Evolutionary conservation across 139 green algal species (phyloP).

Genomic region (Chlamydomonas incerta): DNA sequence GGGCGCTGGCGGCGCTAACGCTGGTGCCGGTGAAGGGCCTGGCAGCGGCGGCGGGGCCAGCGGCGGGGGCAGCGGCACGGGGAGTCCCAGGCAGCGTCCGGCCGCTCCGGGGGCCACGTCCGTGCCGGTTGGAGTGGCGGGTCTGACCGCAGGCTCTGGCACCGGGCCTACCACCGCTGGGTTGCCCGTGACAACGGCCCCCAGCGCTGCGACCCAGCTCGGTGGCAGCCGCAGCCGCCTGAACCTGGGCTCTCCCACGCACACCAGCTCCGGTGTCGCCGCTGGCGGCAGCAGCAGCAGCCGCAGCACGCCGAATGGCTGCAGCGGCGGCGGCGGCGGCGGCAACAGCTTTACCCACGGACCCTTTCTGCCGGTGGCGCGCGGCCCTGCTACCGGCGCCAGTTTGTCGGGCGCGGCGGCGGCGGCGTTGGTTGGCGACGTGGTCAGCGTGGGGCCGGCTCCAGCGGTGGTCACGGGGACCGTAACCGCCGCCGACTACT

Average conservation of each 20-base stretch:
- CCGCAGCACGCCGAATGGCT: not conserved
- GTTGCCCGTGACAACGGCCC: too few species aligned
- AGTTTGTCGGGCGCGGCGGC: not conserved
- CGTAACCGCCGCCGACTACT: not conserved
- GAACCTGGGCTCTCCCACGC: too few species aligned
- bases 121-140: too few species aligned
- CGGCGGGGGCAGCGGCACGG: not conserved
- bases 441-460: slow-evolving; percentile 6
- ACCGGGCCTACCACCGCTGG: too few species aligned
- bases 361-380: not conserved
- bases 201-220: too few species aligned
- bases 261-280: too few species aligned
- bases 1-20: not conserved
- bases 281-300: not conserved
- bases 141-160: too few species aligned
- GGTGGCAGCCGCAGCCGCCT: too few species aligned
- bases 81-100: not conserved
- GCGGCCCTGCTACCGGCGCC: too few species aligned
- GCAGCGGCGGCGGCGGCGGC: not conserved
- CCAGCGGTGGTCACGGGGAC: not conserved
- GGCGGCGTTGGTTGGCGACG: not conserved
- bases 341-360: slow-evolving; percentile 7
- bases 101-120: not conserved
- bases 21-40: too few species aligned
- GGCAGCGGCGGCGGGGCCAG: not conserved